These are phyloP conservation scores for Mediolabrus comicus DNA, from an alignment of 108 stramenopile genomes.

Conservation along the genomic window DNA sequence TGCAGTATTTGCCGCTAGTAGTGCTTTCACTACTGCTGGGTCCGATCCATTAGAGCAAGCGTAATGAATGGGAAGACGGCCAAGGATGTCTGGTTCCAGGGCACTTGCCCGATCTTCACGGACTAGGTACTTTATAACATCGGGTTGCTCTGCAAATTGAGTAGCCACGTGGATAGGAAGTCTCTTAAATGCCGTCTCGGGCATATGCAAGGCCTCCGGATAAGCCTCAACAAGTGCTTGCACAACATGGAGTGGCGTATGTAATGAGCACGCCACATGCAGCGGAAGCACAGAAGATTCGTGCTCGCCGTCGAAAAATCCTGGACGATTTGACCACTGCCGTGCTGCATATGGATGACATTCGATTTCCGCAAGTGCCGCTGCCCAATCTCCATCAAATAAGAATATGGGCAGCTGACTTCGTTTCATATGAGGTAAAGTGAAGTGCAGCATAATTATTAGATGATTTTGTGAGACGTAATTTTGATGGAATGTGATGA, in stretches of 20 bases:
- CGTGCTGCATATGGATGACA: constrained; percentile 68
- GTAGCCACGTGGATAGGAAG: constrained; percentile 78
- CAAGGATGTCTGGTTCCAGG: constrained; percentile 74
- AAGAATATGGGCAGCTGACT: constrained; percentile 36
- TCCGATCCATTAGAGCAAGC: constrained; percentile 84
- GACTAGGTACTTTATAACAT: constrained; percentile 66
- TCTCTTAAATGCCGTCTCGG: constrained; percentile 68
- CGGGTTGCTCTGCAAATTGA: constrained; percentile 65
- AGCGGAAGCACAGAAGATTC: constrained; percentile 69
- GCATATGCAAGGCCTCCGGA: constrained; percentile 54
- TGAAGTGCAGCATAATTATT: too few species aligned
- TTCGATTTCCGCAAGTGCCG: constrained; percentile 55
- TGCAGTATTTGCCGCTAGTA: constrained; percentile 63
- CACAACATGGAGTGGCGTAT: constrained; percentile 62
- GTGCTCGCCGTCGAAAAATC: constrained; percentile 80
- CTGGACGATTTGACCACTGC: constrained; percentile 77
- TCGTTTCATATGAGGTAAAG: not conserved
- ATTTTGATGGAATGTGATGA: too few species aligned
- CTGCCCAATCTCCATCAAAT: constrained; percentile 80
- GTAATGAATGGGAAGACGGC: constrained; percentile 81
- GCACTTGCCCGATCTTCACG: constrained; percentile 57
- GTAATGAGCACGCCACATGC: constrained; percentile 80
- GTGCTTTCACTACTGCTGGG: constrained; percentile 66
- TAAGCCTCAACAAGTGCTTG: constrained; percentile 60
- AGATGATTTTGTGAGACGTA: too few species aligned